Evolutionary conservation across 352 stramenopile species (phyloP).

Genomic region (Globisporangium radiosum): DNA sequence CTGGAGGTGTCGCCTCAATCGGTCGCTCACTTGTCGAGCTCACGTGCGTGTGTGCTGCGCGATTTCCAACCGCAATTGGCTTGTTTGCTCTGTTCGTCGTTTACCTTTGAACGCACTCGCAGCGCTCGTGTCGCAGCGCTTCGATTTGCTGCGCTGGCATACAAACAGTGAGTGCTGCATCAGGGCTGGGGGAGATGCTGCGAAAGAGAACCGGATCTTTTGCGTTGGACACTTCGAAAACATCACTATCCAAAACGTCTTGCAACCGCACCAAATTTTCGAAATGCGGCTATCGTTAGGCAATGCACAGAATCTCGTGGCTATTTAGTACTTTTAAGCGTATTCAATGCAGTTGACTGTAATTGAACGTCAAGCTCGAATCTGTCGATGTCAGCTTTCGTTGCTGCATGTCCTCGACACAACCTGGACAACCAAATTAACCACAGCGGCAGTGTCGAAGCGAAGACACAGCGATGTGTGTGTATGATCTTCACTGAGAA

Average conservation of each 20-base stretch:
- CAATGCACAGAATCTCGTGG: not conserved
- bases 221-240: constrained; percentile 7
- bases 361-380: not conserved
- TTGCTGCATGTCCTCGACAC: no score
- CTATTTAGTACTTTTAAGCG: not conserved
- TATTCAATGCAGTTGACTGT: not conserved
- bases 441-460: no score
- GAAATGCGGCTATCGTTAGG: not conserved
- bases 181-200: not conserved
- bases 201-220: constrained; percentile 8
- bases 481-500: no score
- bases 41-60: not conserved
- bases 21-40: no score
- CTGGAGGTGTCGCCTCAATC: no score
- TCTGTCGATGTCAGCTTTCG: no score
- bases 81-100: no score
- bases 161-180: not conserved
- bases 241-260: not conserved
- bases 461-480: no score
- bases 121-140: not conserved
- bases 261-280: not conserved
- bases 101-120: no score
- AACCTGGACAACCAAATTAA: no score
- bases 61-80: not conserved
- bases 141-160: not conserved